Conservation (phyloP, 2,329 filamentous ascomycete species). For the Chalaropsis thielavioides region DNA sequence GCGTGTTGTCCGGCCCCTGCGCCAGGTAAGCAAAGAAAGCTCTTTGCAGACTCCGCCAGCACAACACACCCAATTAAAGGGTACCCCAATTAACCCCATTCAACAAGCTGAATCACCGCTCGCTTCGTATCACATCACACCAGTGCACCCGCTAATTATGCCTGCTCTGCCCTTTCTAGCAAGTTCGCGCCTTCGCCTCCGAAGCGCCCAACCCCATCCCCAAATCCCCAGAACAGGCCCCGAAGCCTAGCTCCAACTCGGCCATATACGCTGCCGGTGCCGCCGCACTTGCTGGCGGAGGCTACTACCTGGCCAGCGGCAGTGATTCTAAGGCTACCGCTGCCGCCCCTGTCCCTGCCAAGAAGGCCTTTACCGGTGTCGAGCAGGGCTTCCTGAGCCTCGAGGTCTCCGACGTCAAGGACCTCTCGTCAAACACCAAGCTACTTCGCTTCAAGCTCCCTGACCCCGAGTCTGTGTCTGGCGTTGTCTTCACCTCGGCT, state of each 20-base stretch:
- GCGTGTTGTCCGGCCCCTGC: constrained; percentile 49
- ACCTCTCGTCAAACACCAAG: constrained; percentile 91
- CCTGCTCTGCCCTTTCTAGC: constrained; percentile 25
- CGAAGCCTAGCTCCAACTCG: constrained; percentile 42
- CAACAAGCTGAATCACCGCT: neutral
- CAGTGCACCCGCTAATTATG: neutral
- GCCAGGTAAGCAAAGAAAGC: constrained; percentile 37
- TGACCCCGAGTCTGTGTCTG: constrained; percentile 70
- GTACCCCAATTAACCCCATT: too few species aligned
- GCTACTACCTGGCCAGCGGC: constrained; percentile 42
- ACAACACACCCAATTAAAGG: constrained; percentile 23
- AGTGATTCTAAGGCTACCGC: constrained; percentile 34
- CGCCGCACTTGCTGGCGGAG: constrained; percentile 42
- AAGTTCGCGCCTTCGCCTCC: constrained; percentile 39
- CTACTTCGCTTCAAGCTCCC: constrained; percentile 76
- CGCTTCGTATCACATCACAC: neutral
- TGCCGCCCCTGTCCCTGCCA: constrained; percentile 25
- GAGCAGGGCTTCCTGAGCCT: constrained; percentile 81
- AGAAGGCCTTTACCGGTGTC: constrained; percentile 55
- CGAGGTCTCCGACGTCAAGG: constrained; percentile 62
- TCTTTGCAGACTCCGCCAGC: constrained; percentile 8
- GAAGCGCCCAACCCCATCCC: constrained; percentile 38
- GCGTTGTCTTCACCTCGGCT: constrained; percentile 69
- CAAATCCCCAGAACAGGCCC: constrained; percentile 30
- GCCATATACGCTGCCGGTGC: constrained; percentile 47